Evolutionary conservation across 23 red algal genomes (phyloP).

Genomic region (Rhodosorus marinus): DNA sequence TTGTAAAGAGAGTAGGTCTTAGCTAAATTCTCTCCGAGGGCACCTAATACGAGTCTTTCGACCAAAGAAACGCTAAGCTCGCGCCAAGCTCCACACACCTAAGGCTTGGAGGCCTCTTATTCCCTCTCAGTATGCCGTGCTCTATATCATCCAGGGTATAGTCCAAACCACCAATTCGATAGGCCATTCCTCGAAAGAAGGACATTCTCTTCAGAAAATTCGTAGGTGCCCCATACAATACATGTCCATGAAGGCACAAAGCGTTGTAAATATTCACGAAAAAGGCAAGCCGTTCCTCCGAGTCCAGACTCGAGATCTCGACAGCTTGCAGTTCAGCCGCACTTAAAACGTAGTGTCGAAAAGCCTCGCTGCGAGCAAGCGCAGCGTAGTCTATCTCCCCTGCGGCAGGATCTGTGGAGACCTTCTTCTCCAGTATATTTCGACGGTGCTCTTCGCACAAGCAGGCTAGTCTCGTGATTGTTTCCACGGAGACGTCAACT

Average conservation of each 20-base stretch:
- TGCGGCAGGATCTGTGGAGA: neutral
- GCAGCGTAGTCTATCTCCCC: conserved; percentile 61
- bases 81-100: too few relatives aligned
- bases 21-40: too few relatives aligned
- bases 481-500: conserved; percentile 54
- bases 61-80: too few relatives aligned
- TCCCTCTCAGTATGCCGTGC: conserved; percentile 88
- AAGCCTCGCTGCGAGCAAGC: conserved; percentile 39
- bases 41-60: too few relatives aligned
- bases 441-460: conserved; percentile 77
- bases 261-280: conserved; percentile 96
- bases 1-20: too few relatives aligned
- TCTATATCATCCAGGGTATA: conserved; percentile 96
- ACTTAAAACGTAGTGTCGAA: conserved; percentile 57
- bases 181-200: conserved; percentile 78
- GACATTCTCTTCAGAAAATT: conserved; percentile 43
- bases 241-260: conserved; percentile 76
- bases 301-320: conserved; percentile 35
- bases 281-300: conserved; percentile 77
- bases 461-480: conserved; percentile 64
- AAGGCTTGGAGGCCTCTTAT: conserved; percentile 68
- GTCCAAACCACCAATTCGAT: conserved; percentile 78
- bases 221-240: conserved; percentile 56
- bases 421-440: conserved; percentile 13
- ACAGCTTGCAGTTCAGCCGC: conserved; percentile 86